Evolutionary conservation across 2,329 filamentous ascomycete species (phyloP).

Genomic region (Daldinia sp.): DNA sequence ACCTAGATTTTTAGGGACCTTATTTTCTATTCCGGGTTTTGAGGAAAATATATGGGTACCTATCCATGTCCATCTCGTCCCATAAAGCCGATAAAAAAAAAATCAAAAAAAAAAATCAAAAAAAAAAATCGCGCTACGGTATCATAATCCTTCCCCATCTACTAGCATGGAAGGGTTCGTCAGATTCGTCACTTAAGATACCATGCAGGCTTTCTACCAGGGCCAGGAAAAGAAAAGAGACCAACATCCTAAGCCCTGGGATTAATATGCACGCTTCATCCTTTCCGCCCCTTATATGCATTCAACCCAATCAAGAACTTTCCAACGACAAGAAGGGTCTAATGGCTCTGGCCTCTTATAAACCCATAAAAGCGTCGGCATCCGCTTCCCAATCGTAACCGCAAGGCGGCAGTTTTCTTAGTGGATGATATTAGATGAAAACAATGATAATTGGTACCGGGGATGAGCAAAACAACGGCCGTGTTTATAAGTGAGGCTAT

Average conservation of each 20-base stretch:
- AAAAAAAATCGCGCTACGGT: not conserved
- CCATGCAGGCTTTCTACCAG: slow-evolving; percentile 2
- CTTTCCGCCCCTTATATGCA: slow-evolving; percentile 1
- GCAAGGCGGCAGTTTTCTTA: slow-evolving; percentile 24
- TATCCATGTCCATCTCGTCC: not conserved
- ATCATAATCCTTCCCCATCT: not conserved
- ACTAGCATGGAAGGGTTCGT: not conserved
- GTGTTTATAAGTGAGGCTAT: slow-evolving; percentile 3
- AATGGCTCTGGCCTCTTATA: slow-evolving; percentile 2
- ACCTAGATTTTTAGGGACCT: not conserved
- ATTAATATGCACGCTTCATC: not conserved
- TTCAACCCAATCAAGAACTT: slow-evolving; percentile 8
- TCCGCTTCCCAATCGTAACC: not conserved
- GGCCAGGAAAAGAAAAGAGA: not conserved
- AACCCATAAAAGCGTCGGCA: slow-evolving; percentile 1
- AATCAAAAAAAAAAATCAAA: not conserved
- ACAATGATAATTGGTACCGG: slow-evolving; percentile 2
- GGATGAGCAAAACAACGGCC: slow-evolving; percentile 1
- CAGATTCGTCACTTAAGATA: slow-evolving; percentile 2
- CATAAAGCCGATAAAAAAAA: not conserved
- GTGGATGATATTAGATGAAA: slow-evolving; percentile 17
- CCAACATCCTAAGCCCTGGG: not conserved
- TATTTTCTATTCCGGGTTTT: not conserved
- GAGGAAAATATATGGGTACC: not conserved
- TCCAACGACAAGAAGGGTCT: slow-evolving; percentile 3